Percentiles rank a stretch among this genome's conserved stretches.
These are phyloP conservation scores for Didymella arachidicola DNA, from an alignment of 2,329 filamentous ascomycete genomes.

Conservation along the genomic window DNA sequence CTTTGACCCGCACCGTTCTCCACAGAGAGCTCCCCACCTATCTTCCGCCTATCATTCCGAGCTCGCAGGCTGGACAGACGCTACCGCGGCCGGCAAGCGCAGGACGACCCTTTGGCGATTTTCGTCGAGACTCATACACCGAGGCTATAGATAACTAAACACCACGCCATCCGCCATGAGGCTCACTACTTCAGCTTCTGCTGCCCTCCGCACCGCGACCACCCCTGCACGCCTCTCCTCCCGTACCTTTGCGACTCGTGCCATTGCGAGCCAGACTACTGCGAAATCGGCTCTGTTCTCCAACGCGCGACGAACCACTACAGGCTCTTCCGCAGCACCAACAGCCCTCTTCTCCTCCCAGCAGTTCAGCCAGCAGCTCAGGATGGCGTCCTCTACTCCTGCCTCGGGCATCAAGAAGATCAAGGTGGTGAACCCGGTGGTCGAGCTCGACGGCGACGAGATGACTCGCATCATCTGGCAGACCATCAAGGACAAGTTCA, in stretches of 20 bases:
- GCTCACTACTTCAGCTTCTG: conserved; percentile 38
- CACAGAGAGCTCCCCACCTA: conserved; percentile 33
- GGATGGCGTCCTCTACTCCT: conserved; percentile 51
- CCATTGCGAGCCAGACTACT: conserved; percentile 35
- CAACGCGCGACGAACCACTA: conserved; percentile 28
- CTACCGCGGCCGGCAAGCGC: conserved; percentile 40
- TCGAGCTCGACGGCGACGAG: conserved; percentile 92
- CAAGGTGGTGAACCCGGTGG: conserved; percentile 98
- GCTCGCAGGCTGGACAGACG: conserved; percentile 18
- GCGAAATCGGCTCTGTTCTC: conserved; percentile 36
- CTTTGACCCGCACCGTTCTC: conserved; percentile 26
- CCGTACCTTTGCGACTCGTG: conserved; percentile 43
- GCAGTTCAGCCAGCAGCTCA: conserved; percentile 31
- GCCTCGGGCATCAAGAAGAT: conserved; percentile 89
- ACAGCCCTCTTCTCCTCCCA: conserved; percentile 8
- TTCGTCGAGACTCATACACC: conserved; percentile 29
- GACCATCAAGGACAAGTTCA: conserved; percentile 99
- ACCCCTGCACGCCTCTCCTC: conserved; percentile 30
- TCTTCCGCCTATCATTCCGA: conserved; percentile 25
- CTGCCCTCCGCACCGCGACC: conserved; percentile 36
- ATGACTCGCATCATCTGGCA: conserved; percentile 99
- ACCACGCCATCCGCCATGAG: conserved; percentile 37
- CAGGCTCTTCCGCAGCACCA: conserved; percentile 20
- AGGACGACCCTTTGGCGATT: conserved; percentile 23
- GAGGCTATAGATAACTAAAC: conserved; percentile 37